phyloP scores from a whole-genome alignment of 345 rosid species.

The Carallia pectinifolia region DNA sequence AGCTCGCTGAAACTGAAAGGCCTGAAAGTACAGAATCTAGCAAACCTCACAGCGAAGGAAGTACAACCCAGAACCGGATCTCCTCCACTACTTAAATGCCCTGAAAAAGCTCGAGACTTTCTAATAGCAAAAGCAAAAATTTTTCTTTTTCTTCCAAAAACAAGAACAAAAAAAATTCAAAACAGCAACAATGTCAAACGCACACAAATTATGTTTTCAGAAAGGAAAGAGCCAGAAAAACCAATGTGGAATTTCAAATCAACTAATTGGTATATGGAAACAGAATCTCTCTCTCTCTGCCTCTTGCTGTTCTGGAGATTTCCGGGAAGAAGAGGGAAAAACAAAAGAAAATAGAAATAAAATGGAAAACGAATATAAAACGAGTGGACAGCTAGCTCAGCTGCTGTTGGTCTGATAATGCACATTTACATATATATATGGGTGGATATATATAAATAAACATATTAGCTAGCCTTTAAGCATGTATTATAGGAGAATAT shows the following conservation, averaged over 20 bases:
- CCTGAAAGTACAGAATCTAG: slow-evolving; percentile 13
- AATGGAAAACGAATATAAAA: slow-evolving; percentile 20
- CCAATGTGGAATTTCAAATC: slow-evolving; percentile 17
- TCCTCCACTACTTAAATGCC: slow-evolving; percentile 8
- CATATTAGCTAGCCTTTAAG: no score
- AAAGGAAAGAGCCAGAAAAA: slow-evolving; percentile 8
- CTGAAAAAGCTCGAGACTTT: neutral
- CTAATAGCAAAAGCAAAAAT: neutral
- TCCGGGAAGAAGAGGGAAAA: slow-evolving; percentile 29
- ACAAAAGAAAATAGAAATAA: neutral
- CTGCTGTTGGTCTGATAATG: no score
- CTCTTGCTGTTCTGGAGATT: slow-evolving; percentile 38
- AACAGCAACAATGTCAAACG: neutral
- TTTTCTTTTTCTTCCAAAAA: neutral
- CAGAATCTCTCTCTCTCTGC: slow-evolving; percentile 25
- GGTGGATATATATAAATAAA: no score
- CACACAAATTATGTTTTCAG: no score
- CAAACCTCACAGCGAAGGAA: slow-evolving; percentile 14
- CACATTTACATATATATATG: no score
- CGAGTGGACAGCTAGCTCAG: slow-evolving; percentile 73
- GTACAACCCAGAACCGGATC: slow-evolving; percentile 24
- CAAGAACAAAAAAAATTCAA: neutral
- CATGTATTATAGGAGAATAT: no score
- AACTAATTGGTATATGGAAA: slow-evolving; percentile 1
- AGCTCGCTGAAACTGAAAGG: neutral